A percentile compares a stretch with the other conserved stretches of the same genome.
Conservation (phyloP, 2,329 filamentous ascomycete genomes). For the Aspergillus pseudonomiae region DNA sequence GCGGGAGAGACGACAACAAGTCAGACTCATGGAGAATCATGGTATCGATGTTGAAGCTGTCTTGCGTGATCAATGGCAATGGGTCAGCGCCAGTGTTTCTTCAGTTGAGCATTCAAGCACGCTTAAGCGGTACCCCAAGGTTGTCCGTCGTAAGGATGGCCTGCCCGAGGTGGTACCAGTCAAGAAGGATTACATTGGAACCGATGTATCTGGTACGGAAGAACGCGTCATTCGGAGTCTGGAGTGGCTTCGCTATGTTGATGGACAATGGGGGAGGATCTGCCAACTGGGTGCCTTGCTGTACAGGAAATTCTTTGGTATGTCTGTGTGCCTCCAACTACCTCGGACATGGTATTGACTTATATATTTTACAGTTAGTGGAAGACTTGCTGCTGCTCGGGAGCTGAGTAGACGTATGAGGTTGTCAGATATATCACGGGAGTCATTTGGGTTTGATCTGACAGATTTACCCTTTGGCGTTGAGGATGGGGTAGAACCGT, state of each 20-base stretch:
- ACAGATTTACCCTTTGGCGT: slow-evolving; percentile 27
- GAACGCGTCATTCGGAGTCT: slow-evolving; percentile 78
- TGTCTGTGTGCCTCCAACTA: slow-evolving; percentile 45
- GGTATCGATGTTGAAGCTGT: slow-evolving; percentile 73
- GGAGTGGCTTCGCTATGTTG: slow-evolving; percentile 80
- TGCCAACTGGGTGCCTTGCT: slow-evolving; percentile 70
- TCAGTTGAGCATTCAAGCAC: slow-evolving; percentile 35
- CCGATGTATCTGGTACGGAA: slow-evolving; percentile 60
- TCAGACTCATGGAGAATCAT: slow-evolving; percentile 75
- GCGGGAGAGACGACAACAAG: slow-evolving; percentile 66
- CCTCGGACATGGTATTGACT: not conserved
- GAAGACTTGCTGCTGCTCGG: slow-evolving; percentile 57
- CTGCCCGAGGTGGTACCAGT: slow-evolving; percentile 64
- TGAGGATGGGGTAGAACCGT: slow-evolving; percentile 27
- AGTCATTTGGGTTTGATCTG: slow-evolving; percentile 44
- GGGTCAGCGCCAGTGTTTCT: slow-evolving; percentile 40
- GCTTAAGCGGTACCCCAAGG: slow-evolving; percentile 38
- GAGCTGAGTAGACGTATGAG: slow-evolving; percentile 56
- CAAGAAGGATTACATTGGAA: slow-evolving; percentile 70
- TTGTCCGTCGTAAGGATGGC: slow-evolving; percentile 55
- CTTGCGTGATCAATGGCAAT: slow-evolving; percentile 67
- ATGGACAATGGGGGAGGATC: slow-evolving; percentile 71
- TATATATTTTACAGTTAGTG: slow-evolving; percentile 23
- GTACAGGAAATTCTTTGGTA: slow-evolving; percentile 84
- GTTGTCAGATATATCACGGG: slow-evolving; percentile 50